Conservation (phyloP, 148 eudicot genomes). For the Talinum fruticosum region DNA sequence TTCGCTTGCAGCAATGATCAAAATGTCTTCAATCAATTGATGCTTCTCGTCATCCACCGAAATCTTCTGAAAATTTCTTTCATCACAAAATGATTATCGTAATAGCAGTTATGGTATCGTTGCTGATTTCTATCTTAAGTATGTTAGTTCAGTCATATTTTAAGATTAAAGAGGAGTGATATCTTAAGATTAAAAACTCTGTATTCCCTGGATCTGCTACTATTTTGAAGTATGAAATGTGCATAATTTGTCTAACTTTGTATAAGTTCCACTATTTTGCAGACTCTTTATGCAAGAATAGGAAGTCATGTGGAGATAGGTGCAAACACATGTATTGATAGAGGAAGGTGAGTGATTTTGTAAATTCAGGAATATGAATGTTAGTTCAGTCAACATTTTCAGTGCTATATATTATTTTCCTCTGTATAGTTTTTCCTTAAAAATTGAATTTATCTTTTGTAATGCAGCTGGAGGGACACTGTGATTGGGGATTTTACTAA, state of each 20-base stretch:
- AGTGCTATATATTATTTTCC: background rate
- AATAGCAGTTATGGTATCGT: too few species aligned
- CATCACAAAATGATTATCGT: too few species aligned
- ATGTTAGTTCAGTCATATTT: too few species aligned
- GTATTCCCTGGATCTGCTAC: background rate
- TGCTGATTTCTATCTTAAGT: background rate
- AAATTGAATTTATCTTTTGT: background rate
- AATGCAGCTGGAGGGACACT: slow-evolving; percentile 94
- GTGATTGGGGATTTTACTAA: slow-evolving; percentile 69
- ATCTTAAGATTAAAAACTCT: background rate
- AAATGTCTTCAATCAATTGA: background rate
- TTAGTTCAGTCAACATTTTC: background rate
- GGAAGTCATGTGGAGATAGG: slow-evolving; percentile 92
- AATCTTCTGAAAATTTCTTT: background rate
- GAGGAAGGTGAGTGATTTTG: slow-evolving; percentile 68
- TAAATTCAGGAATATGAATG: background rate
- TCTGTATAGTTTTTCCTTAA: background rate
- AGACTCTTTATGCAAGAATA: slow-evolving; percentile 61
- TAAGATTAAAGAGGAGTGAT: background rate
- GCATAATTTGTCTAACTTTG: slow-evolving; percentile 6
- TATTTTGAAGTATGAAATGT: background rate
- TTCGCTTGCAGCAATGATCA: background rate
- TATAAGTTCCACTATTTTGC: slow-evolving; percentile 12
- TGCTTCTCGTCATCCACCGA: background rate
- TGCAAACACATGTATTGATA: slow-evolving; percentile 89